Conservation (phyloP, 352 stramenopile genomes). For the Pseudoperonospora humuli region DNA sequence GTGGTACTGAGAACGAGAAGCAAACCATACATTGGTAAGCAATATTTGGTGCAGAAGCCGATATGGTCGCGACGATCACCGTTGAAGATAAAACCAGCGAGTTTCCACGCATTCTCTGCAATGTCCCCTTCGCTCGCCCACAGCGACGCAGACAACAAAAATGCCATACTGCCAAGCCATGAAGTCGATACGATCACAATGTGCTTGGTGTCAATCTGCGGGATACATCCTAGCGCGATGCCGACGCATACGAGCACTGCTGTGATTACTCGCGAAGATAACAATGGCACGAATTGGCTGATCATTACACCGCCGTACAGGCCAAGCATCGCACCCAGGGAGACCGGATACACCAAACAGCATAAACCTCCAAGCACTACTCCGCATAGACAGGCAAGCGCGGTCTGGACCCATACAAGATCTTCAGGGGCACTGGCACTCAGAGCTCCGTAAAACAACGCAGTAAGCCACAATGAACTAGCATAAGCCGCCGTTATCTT, state of each 20-base stretch:
- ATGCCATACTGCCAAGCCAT: slow-evolving; percentile 48
- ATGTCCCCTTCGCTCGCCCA: slow-evolving; percentile 61
- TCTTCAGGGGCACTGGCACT: slow-evolving; percentile 37
- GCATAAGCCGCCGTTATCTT: slow-evolving; percentile 50
- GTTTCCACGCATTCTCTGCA: slow-evolving; percentile 49
- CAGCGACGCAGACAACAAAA: slow-evolving; percentile 68
- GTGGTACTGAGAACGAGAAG: slow-evolving; percentile 32
- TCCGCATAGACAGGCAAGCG: slow-evolving; percentile 62
- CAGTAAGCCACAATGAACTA: slow-evolving; percentile 51
- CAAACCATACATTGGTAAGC: slow-evolving; percentile 52
- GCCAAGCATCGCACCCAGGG: slow-evolving; percentile 55
- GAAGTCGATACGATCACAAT: slow-evolving; percentile 61
- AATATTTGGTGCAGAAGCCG: slow-evolving; percentile 52
- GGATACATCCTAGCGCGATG: slow-evolving; percentile 32
- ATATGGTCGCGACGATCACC: slow-evolving; percentile 34
- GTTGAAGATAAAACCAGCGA: slow-evolving; percentile 63
- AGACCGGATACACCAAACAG: slow-evolving; percentile 47
- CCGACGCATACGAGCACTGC: slow-evolving; percentile 34
- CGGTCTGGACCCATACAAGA: slow-evolving; percentile 57
- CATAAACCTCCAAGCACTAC: slow-evolving; percentile 62
- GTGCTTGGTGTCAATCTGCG: slow-evolving; percentile 41
- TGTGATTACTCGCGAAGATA: slow-evolving; percentile 53
- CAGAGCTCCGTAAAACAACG: slow-evolving; percentile 64
- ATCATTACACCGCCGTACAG: slow-evolving; percentile 54
- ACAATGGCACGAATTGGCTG: slow-evolving; percentile 59